phyloP scores from a whole-genome alignment of 805 yeast genomes.

The Metschnikowia similis region DNA sequence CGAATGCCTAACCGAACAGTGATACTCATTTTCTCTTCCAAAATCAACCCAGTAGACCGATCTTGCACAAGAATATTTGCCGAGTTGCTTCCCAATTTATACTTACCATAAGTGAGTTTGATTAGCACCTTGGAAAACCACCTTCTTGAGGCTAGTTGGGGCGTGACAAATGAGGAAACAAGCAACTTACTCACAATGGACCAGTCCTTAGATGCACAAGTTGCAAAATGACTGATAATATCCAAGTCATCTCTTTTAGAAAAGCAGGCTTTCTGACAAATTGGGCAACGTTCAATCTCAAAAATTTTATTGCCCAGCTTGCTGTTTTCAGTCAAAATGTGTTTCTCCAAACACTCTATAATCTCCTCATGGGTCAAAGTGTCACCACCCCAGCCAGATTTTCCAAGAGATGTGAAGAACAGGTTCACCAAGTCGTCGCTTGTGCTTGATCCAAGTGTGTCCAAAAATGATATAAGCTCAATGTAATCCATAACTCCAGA shows the following conservation, averaged over 20 bases:
- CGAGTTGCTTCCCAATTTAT: constrained; percentile 76
- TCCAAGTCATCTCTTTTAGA: constrained; percentile 55
- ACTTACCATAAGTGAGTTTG: constrained; percentile 83
- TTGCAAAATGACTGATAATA: constrained; percentile 80
- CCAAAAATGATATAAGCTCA: constrained; percentile 64
- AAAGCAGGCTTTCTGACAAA: constrained; percentile 62
- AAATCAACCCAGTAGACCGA: constrained; percentile 78
- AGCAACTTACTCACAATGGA: constrained; percentile 59
- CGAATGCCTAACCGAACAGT: constrained; percentile 87
- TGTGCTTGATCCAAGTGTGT: constrained; percentile 50
- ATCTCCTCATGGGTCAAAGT: constrained; percentile 42
- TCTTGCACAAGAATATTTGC: constrained; percentile 95
- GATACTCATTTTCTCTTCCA: constrained; percentile 89
- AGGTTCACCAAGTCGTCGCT: constrained; percentile 51
- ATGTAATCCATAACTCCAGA: constrained; percentile 43
- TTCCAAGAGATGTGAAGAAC: constrained; percentile 45
- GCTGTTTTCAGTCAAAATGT: constrained; percentile 20
- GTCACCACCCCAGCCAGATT: constrained; percentile 54
- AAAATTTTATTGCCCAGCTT: constrained; percentile 41
- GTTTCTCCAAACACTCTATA: constrained; percentile 43
- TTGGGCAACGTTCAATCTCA: constrained; percentile 70
- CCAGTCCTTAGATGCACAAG: constrained; percentile 80
- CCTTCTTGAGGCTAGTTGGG: constrained; percentile 76
- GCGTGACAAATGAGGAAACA: constrained; percentile 68
- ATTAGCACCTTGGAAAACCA: constrained; percentile 85